Base-by-base conservation (phyloP, 768 basidiomycete genomes). In the Psilocybe cubensis region DNA sequence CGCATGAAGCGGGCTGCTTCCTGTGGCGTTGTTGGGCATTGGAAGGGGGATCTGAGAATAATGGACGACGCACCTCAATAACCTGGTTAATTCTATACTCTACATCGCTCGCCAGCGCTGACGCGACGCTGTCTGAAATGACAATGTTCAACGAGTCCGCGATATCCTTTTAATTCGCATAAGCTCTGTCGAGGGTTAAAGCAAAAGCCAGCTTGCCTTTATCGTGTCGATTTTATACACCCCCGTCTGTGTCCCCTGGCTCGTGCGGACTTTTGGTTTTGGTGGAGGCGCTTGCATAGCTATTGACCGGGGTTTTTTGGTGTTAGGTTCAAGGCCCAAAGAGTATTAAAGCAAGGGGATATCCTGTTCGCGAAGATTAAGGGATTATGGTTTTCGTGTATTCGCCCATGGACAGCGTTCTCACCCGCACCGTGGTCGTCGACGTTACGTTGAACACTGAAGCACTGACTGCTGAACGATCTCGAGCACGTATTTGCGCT, bases 1-100 rank as follows among this genome's bases (percentile, higher is more conserved):
- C 94, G 85, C 92, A 96, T 97, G 74, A 96, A 99, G 50, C 96
- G 90, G 23, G 94, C 88, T 8, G 96, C 94, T 83, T 98, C 96
- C 90, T 96, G 75, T n/a, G n/a, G n/a, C n/a, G n/a, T n/a, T n/a
- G n/a, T n/a, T n/a, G n/a, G n/a, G n/a, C n/a, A n/a, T n/a, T n/a
- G n/a, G n/a, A n/a, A 12, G 42, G 6, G 27, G 24, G 20, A 42
- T 31, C 23, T 38, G 33, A 50, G 17, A n/a, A 25, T 23, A 23
- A 33, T 21, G 21, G 23, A 25, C n/a, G 18, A 66, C 77, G 41
- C 61, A 93, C 94, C 83, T 97, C 93, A 64, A 96, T 83, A 40
- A 98, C 89, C 69, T 98, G 93, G 72, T 96, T 94, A 69, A 98
- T 84, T 57, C 97, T 81, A 74, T 98, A 98, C 69, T 98, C 97